Percentiles rank a stretch among this genome's conserved stretches.
Evolutionary conservation across 164 flowering plant species (phyloP).

Genomic region (Brasenia schreberi): DNA sequence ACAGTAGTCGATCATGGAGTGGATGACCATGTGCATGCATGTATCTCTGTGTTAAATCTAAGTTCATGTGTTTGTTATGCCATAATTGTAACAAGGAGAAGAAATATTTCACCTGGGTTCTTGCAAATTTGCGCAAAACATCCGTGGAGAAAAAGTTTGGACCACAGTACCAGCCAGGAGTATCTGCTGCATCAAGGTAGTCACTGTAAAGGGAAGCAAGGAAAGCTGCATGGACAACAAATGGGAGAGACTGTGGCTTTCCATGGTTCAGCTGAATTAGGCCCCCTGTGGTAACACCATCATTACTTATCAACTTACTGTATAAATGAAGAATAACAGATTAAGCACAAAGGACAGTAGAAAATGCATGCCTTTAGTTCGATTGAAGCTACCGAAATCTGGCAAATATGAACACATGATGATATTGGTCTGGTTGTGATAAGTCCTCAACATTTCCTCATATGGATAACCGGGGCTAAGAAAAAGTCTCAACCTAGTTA

Average conservation of each 20-base stretch:
- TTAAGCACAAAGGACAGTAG: neutral
- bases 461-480: constrained; percentile 97
- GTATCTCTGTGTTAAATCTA: no score
- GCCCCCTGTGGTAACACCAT: constrained; percentile 43
- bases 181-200: constrained; percentile 91
- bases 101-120: constrained; percentile 52
- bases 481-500: constrained; percentile 81
- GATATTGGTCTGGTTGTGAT: constrained; percentile 85
- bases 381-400: constrained; percentile 54
- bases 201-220: constrained; percentile 73
- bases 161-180: constrained; percentile 99
- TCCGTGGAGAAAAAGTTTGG: constrained; percentile 72
- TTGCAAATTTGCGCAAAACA: constrained; percentile 73
- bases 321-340: neutral
- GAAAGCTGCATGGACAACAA: constrained; percentile 89
- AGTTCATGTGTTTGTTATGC: no score
- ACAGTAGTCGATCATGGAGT: no score
- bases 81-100: no score
- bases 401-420: constrained; percentile 93
- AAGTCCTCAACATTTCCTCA: constrained; percentile 78
- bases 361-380: constrained; percentile 60
- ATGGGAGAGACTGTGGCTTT: constrained; percentile 91
- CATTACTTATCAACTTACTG: neutral
- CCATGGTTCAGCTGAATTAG: constrained; percentile 89
- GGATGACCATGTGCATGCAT: no score